These are phyloP conservation scores for Neophaeococcomyces mojaviensis DNA, from an alignment of 2,329 filamentous ascomycete species.

Conservation along the genomic window DNA sequence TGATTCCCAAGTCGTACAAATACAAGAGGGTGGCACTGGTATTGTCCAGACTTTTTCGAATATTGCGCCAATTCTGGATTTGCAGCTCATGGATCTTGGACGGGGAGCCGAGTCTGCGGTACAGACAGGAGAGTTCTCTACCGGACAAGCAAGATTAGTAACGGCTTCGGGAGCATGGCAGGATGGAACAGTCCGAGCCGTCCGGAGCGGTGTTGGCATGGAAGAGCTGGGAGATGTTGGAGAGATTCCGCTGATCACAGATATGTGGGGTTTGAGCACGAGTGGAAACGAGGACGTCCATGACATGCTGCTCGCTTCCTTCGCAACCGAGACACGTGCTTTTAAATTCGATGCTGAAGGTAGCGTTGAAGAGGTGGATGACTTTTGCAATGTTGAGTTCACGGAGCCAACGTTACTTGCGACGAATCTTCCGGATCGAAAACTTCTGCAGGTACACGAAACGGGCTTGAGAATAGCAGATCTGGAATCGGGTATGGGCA, in stretches of 20 bases:
- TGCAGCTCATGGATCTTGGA: conserved; percentile 92
- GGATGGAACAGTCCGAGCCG: conserved; percentile 80
- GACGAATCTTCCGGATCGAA: conserved; percentile 54
- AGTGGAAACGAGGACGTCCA: conserved; percentile 40
- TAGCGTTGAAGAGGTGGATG: conserved; percentile 78
- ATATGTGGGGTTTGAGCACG: conserved; percentile 61
- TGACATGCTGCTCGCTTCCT: conserved; percentile 73
- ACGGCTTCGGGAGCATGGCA: conserved; percentile 85
- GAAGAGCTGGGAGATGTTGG: conserved; percentile 78
- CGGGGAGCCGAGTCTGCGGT: conserved; percentile 65
- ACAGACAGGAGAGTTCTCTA: conserved; percentile 83
- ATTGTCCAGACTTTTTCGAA: conserved; percentile 72
- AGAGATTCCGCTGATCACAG: conserved; percentile 66
- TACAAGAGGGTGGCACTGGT: conserved; percentile 54
- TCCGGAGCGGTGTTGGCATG: conserved; percentile 86
- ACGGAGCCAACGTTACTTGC: conserved; percentile 64
- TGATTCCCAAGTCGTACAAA: conserved; percentile 73
- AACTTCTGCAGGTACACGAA: conserved; percentile 69
- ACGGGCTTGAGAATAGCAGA: conserved; percentile 53
- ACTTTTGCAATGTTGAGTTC: conserved; percentile 64
- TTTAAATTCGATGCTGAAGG: conserved; percentile 69
- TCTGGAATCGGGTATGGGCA: conserved; percentile 37
- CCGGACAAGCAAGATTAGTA: conserved; percentile 86
- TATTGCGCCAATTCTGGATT: conserved; percentile 86
- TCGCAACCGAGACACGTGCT: conserved; percentile 73